A percentile compares a stretch with the other conserved stretches of the same genome.
These are phyloP conservation scores for Coleophoma crateriformis DNA, from an alignment of 2,329 filamentous ascomycete species.

Conservation along the genomic window DNA sequence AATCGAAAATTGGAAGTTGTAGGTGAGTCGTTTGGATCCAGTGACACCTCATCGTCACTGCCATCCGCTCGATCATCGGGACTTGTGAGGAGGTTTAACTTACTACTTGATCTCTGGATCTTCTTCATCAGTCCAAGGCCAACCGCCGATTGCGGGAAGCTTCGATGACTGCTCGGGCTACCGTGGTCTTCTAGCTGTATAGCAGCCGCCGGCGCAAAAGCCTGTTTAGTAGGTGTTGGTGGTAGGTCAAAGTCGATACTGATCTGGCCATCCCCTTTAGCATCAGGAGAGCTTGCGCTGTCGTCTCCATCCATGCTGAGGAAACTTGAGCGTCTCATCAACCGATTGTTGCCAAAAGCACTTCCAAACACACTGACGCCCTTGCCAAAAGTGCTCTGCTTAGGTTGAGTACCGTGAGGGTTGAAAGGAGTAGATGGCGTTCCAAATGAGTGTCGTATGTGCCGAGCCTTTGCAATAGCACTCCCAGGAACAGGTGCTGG, in stretches of 20 bases:
- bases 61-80: constrained; percentile 19
- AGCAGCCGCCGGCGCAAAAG: constrained; percentile 27
- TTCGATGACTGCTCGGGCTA: constrained; percentile 23
- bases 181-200: constrained; percentile 14
- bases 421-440: constrained; percentile 80
- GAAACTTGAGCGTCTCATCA: constrained; percentile 58
- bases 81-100: constrained; percentile 26
- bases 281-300: constrained; percentile 39
- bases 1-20: constrained; percentile 27
- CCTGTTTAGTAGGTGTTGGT: constrained; percentile 87
- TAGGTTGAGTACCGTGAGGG: constrained; percentile 40
- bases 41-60: constrained; percentile 17
- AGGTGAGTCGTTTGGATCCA: constrained; percentile 25
- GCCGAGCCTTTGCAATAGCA: constrained; percentile 53
- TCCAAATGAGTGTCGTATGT: constrained; percentile 68
- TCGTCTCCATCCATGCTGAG: constrained; percentile 72
- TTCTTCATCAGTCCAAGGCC: constrained; percentile 18
- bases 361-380: constrained; percentile 58
- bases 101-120: constrained; percentile 27
- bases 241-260: constrained; percentile 68
- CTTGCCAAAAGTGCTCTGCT: constrained; percentile 44
- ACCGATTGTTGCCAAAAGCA: constrained; percentile 33
- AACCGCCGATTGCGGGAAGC: constrained; percentile 17
- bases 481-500: constrained; percentile 52
- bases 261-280: constrained; percentile 51